phyloP scores from a whole-genome alignment of 2,329 filamentous ascomycete species.

The Lachnellula cervina region DNA sequence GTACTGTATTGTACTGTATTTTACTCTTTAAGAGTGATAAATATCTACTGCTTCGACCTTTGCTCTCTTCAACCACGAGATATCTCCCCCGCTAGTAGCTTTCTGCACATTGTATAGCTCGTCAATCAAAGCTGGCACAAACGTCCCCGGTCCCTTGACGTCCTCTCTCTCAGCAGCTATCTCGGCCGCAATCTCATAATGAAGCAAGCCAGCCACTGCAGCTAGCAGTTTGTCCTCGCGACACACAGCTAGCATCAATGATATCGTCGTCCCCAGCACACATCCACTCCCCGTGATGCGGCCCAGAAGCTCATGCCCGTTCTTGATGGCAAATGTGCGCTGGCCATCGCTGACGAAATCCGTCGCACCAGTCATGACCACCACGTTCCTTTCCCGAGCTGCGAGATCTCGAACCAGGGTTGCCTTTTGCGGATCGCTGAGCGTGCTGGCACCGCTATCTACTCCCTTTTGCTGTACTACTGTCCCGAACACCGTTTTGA shows the following conservation, averaged over 20 bases:
- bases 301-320: slow-evolving; percentile 70
- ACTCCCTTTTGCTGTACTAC: slow-evolving; percentile 72
- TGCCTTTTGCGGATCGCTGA: slow-evolving; percentile 51
- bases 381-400: slow-evolving; percentile 60
- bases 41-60: slow-evolving; percentile 40
- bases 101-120: slow-evolving; percentile 51
- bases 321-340: slow-evolving; percentile 62
- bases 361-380: slow-evolving; percentile 75
- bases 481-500: slow-evolving; percentile 63
- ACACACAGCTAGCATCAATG: slow-evolving; percentile 65
- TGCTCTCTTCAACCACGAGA: slow-evolving; percentile 48
- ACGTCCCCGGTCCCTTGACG: slow-evolving; percentile 77
- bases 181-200: slow-evolving; percentile 66
- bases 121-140: slow-evolving; percentile 81
- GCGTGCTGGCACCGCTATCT: slow-evolving; percentile 61
- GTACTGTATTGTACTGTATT: neutral
- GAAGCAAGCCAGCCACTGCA: slow-evolving; percentile 65
- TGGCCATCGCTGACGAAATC: slow-evolving; percentile 75
- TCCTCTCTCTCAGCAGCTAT: slow-evolving; percentile 62
- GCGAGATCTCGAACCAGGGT: slow-evolving; percentile 63
- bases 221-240: slow-evolving; percentile 64
- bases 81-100: slow-evolving; percentile 43
- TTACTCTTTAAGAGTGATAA: neutral
- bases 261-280: slow-evolving; percentile 75
- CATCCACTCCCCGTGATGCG: slow-evolving; percentile 78